These are phyloP conservation scores for Chaetomidium leptoderma DNA, from an alignment of 495 filamentous ascomycete genomes.

Conservation along the genomic window DNA sequence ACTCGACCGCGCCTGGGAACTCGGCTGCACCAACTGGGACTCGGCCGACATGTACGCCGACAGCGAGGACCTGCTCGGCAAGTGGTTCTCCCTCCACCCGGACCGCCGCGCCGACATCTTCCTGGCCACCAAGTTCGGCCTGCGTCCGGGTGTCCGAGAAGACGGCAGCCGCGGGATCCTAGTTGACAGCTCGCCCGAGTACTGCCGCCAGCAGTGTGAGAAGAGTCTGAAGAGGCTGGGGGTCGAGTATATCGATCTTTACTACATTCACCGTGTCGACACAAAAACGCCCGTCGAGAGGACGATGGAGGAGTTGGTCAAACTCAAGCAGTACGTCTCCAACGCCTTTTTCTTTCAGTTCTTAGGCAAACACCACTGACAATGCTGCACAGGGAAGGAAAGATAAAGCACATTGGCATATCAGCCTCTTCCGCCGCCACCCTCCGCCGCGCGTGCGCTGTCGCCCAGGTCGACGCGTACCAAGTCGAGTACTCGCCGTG, in stretches of 20 bases:
- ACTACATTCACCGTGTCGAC: conserved; percentile 56
- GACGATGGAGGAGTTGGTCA: conserved; percentile 50
- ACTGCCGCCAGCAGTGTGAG: conserved; percentile 48
- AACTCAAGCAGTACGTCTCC: conserved; percentile 32
- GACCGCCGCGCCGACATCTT: conserved; percentile 52
- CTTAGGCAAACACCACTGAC: not conserved
- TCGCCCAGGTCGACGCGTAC: conserved; percentile 39
- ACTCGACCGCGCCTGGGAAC: conserved; percentile 46
- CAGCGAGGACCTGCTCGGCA: conserved; percentile 50
- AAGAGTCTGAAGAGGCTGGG: conserved; percentile 51
- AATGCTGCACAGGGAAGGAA: conserved; percentile 30
- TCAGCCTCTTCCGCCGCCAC: conserved; percentile 36
- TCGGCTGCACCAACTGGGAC: conserved; percentile 51
- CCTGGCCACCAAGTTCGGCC: conserved; percentile 54
- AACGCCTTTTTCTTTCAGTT: not conserved
- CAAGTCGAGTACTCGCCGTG: conserved; percentile 48
- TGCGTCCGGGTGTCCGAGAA: conserved; percentile 6
- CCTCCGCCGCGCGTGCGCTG: conserved; percentile 37
- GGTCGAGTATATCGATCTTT: conserved; percentile 54
- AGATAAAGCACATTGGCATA: conserved; percentile 53
- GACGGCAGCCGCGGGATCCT: conserved; percentile 7
- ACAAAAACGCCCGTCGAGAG: conserved; percentile 59
- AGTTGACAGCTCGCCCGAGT: conserved; percentile 51
- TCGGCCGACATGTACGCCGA: conserved; percentile 47
- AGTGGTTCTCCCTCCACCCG: conserved; percentile 50